These are phyloP conservation scores for Ceratocystis eucalypticola DNA, from an alignment of 2,329 filamentous ascomycete species.

Conservation along the genomic window DNA sequence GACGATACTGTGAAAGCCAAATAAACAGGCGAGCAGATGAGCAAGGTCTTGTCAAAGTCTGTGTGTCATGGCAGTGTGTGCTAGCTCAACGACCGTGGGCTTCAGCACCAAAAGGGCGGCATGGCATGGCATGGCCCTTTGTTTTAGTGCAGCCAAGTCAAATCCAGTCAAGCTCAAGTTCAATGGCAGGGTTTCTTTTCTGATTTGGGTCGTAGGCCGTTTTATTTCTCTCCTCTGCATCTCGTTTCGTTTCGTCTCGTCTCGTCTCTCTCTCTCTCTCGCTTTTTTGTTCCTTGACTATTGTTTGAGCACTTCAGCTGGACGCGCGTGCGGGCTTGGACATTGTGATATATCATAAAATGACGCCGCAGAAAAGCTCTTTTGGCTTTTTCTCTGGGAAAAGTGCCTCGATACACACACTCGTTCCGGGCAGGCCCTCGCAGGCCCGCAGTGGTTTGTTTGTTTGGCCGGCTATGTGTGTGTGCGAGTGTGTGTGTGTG, in stretches of 20 bases:
- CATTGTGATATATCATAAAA: conserved; percentile 1
- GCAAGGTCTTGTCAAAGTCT: background rate
- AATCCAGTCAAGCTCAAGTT: too few species aligned
- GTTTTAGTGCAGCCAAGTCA: background rate
- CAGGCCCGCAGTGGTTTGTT: background rate
- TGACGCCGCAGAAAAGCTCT: background rate
- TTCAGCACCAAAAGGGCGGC: too few species aligned
- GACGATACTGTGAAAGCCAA: background rate
- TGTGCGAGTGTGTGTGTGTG: background rate
- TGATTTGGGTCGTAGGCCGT: too few species aligned
- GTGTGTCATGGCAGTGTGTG: background rate
- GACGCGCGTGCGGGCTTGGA: background rate
- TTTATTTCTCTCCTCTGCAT: background rate
- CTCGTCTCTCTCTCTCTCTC: background rate
- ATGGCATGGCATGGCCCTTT: too few species aligned
- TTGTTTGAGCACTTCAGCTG: conserved; percentile 5
- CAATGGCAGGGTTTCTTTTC: too few species aligned
- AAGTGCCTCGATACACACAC: too few species aligned
- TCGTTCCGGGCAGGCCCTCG: too few species aligned
- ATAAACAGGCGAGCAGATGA: background rate
- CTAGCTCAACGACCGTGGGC: background rate
- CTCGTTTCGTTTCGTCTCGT: background rate
- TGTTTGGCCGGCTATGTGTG: background rate
- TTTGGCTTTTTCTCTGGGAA: background rate
- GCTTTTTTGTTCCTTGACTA: background rate